A percentile compares a stretch with the other conserved stretches of the same genome.
These are phyloP conservation scores for Phytophthora macrochlamydospora DNA, from an alignment of 352 stramenopile genomes.

Conservation along the genomic window DNA sequence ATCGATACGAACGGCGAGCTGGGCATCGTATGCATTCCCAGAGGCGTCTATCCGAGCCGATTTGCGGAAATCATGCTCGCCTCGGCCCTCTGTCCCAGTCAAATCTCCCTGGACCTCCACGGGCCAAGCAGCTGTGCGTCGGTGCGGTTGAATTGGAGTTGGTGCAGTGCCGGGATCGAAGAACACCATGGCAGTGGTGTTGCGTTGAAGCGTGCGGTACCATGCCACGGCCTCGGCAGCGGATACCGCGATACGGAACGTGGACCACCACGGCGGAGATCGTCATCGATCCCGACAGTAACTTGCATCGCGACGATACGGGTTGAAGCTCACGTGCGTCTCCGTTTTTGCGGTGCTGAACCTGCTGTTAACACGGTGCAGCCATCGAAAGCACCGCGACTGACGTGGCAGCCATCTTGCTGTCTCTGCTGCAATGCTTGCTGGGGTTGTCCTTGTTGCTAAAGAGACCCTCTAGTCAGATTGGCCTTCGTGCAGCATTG, in stretches of 20 bases:
- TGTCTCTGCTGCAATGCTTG: background rate
- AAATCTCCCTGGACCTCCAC: conserved; percentile 18
- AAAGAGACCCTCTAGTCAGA: too few species aligned
- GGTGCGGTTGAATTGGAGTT: background rate
- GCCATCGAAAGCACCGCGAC: background rate
- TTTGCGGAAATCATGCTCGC: conserved; percentile 6
- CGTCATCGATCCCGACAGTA: background rate
- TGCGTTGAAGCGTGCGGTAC: background rate
- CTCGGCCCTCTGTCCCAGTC: conserved; percentile 1
- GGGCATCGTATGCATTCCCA: background rate
- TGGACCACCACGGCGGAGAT: background rate
- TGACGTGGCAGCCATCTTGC: conserved; percentile 3
- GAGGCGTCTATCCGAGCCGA: conserved; percentile 8
- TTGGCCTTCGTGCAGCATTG: too few species aligned
- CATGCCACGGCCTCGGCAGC: too few species aligned
- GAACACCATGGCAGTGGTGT: background rate
- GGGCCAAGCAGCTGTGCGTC: conserved; percentile 12
- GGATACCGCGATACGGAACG: background rate
- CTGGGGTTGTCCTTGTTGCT: too few species aligned
- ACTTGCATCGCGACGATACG: conserved; percentile 4
- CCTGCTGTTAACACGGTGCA: conserved; percentile 13
- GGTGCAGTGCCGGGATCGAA: background rate
- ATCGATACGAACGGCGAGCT: background rate
- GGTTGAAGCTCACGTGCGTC: conserved; percentile 10
- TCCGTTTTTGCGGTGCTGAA: conserved; percentile 8